phyloP scores from a whole-genome alignment of 106 monocot genomes.

The Allium sativum region DNA sequence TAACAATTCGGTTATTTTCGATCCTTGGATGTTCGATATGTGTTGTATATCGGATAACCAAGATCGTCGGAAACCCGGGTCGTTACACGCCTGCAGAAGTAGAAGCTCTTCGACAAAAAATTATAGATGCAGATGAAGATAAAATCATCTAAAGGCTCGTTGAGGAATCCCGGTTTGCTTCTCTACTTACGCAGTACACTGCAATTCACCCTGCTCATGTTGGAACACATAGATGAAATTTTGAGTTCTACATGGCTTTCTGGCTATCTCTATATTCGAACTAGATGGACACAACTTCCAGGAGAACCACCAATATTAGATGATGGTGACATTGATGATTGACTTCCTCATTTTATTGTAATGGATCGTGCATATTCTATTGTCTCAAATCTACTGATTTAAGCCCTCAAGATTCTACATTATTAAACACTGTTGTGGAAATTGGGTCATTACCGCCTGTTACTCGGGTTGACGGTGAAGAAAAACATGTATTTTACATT shows the following conservation, averaged over 20 bases:
- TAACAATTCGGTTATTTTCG: too few species aligned
- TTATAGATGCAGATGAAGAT: constrained; percentile 80
- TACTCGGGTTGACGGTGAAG: constrained; percentile 30
- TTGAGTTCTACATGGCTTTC: constrained; percentile 63
- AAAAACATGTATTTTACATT: constrained; percentile 54
- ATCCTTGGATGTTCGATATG: too few species aligned
- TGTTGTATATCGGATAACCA: too few species aligned
- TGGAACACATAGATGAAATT: constrained; percentile 89
- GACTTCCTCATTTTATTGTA: constrained; percentile 87
- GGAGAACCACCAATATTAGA: constrained; percentile 93
- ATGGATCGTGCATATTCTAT: constrained; percentile 63
- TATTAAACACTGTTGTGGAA: constrained; percentile 72
- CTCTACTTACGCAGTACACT: too few species aligned
- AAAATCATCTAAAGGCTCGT: constrained; percentile 64
- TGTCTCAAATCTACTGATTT: constrained; percentile 84
- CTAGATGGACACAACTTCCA: constrained; percentile 82
- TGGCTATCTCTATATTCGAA: constrained; percentile 79
- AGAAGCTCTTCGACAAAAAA: constrained; percentile 70
- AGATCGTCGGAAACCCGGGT: too few species aligned
- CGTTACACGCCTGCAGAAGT: constrained; percentile 65
- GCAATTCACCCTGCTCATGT: constrained; percentile 13
- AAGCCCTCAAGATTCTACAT: constrained; percentile 80
- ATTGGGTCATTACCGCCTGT: constrained; percentile 46
- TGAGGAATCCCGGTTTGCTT: too few species aligned
- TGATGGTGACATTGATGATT: constrained; percentile 79